Percentiles rank a stretch among this genome's conserved stretches.
phyloP scores from a whole-genome alignment of 208 protist genomes.

The Kentomonas sorsogonicus region DNA sequence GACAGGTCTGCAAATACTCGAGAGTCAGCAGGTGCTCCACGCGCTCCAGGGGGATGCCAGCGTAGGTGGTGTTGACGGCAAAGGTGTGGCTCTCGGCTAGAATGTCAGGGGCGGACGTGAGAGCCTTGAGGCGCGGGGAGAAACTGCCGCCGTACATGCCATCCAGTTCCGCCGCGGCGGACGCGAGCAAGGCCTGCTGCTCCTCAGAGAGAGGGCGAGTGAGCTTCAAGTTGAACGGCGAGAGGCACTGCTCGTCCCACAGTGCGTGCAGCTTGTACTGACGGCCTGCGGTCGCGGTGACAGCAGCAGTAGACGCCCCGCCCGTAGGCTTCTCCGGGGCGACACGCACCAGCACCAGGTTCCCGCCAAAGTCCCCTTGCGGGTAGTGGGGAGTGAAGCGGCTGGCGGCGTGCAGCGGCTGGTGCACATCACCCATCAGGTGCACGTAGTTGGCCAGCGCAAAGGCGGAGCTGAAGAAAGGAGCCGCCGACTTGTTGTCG shows the following conservation, averaged over 20 bases:
- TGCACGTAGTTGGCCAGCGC: constrained; percentile 70
- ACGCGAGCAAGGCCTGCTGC: constrained; percentile 25
- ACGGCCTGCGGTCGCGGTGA: too few species aligned
- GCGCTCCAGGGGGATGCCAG: constrained; percentile 26
- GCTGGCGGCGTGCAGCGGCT: constrained; percentile 66
- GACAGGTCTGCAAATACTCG: too few species aligned
- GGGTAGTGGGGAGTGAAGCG: constrained; percentile 39
- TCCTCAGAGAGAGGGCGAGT: constrained; percentile 42
- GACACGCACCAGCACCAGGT: constrained; percentile 33
- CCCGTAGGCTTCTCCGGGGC: constrained; percentile 14
- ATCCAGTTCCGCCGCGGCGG: constrained; percentile 49
- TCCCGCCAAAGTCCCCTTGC: constrained; percentile 72
- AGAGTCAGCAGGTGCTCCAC: constrained; percentile 35
- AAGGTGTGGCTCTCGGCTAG: constrained; percentile 54
- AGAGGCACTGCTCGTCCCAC: constrained; percentile 84
- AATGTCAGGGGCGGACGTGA: constrained; percentile 24
- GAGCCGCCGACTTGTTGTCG: constrained; percentile 9
- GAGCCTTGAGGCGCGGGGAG: constrained; percentile 8
- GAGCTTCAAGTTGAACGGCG: background rate
- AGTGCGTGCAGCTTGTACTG: constrained; percentile 57
- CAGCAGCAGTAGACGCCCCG: too few species aligned
- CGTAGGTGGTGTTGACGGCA: constrained; percentile 68
- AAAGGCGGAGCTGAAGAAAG: constrained; percentile 57
- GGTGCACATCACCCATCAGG: constrained; percentile 82
- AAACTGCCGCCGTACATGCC: constrained; percentile 43